phyloP scores from a whole-genome alignment of 2,329 filamentous ascomycete genomes.

The Hymenoscyphus fructigenus region DNA sequence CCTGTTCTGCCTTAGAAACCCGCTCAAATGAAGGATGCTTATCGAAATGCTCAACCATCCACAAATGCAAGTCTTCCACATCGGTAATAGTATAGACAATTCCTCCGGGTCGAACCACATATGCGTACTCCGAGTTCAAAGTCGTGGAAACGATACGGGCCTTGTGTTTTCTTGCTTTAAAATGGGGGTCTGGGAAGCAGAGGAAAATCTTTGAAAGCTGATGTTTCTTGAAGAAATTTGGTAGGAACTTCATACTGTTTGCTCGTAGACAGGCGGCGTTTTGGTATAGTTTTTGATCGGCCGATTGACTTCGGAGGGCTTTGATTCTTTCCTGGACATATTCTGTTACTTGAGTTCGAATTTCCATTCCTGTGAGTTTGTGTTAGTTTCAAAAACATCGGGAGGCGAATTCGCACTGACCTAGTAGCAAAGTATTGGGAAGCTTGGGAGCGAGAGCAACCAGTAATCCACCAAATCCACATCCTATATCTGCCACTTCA shows the following conservation, averaged over 20 bases:
- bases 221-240: constrained; percentile 84
- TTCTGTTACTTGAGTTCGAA: constrained; percentile 83
- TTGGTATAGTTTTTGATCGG: constrained; percentile 60
- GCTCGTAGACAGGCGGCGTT: constrained; percentile 87
- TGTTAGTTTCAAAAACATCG: constrained; percentile 13
- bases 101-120: constrained; percentile 77
- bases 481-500: constrained; percentile 94
- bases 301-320: constrained; percentile 70
- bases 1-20: constrained; percentile 65
- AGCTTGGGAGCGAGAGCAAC: constrained; percentile 80
- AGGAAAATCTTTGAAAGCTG: constrained; percentile 93
- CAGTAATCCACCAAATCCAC: constrained; percentile 89
- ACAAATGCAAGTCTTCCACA: constrained; percentile 87
- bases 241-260: constrained; percentile 99
- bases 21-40: constrained; percentile 77
- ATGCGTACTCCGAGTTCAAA: constrained; percentile 91
- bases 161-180: constrained; percentile 97
- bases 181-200: constrained; percentile 97
- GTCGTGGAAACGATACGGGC: constrained; percentile 88
- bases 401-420: constrained; percentile 47
- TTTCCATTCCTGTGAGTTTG: constrained; percentile 71
- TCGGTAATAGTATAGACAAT: constrained; percentile 96
- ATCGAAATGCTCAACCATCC: constrained; percentile 88
- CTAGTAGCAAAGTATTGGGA: constrained; percentile 79
- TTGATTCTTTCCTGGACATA: constrained; percentile 87